phyloP scores from a whole-genome alignment of 176 grass and related monocot genomes.

The Guadua angustifolia region DNA sequence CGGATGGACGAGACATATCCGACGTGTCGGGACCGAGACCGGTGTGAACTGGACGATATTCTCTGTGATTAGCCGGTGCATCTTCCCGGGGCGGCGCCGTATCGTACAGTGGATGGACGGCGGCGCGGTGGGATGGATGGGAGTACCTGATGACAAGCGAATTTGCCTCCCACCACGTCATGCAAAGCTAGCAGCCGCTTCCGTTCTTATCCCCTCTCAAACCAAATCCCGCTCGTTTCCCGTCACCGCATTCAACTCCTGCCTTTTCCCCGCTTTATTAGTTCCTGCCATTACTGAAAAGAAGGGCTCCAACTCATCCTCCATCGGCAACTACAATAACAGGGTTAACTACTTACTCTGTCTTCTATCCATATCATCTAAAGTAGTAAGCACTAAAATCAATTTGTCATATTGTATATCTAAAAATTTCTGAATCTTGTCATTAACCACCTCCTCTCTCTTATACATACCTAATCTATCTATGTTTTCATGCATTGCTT shows the following conservation, averaged over 20 bases:
- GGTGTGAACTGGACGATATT: not conserved
- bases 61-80: too few relatives aligned
- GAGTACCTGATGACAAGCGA: not conserved
- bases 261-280: not conserved
- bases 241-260: not conserved
- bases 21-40: constrained; percentile 12
- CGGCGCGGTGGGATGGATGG: not conserved
- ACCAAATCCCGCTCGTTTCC: constrained; percentile 15
- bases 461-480: too few relatives aligned
- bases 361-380: too few relatives aligned
- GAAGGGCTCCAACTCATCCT: not conserved
- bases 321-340: too few relatives aligned
- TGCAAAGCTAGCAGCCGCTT: not conserved
- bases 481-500: too few relatives aligned
- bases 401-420: too few relatives aligned
- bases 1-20: not conserved
- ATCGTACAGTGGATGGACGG: not conserved
- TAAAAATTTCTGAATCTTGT: too few relatives aligned
- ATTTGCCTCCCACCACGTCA: not conserved
- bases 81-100: not conserved
- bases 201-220: constrained; percentile 13
- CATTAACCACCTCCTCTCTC: too few relatives aligned
- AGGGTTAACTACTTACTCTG: too few relatives aligned
- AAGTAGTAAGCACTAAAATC: too few relatives aligned
- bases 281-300: not conserved